Evolutionary conservation across 371 early-diverging fungal genomes (phyloP).

Genomic region (Capillidium rhysosporum): DNA sequence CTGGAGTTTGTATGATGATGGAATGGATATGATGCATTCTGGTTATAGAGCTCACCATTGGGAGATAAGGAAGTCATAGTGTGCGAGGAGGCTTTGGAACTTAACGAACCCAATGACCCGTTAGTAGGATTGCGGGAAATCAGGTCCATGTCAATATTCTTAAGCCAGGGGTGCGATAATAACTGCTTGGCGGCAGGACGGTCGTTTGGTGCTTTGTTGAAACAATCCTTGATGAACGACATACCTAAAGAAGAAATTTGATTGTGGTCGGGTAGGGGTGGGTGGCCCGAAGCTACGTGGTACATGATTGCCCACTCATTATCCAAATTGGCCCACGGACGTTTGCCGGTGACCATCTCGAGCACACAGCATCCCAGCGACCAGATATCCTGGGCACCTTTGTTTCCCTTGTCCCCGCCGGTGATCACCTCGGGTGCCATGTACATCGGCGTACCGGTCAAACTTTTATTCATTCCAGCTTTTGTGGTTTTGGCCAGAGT

Average conservation of each 20-base stretch:
- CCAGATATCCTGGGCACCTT: conserved; percentile 87
- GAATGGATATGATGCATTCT: too few species aligned
- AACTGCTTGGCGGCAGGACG: conserved; percentile 62
- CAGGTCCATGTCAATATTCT: conserved; percentile 11
- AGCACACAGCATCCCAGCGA: conserved; percentile 83
- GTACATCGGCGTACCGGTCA: conserved; percentile 92
- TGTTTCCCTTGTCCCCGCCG: conserved; percentile 47
- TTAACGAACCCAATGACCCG: not conserved
- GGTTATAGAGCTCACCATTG: too few species aligned
- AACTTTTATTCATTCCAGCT: conserved; percentile 26
- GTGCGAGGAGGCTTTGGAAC: not conserved
- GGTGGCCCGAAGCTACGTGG: conserved; percentile 51
- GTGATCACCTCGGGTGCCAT: conserved; percentile 93
- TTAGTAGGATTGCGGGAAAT: not conserved
- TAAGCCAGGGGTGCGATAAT: conserved; percentile 54
- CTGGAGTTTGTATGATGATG: too few species aligned
- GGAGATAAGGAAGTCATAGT: not conserved
- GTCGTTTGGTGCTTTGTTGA: conserved; percentile 43
- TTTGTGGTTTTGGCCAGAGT: conserved; percentile 40
- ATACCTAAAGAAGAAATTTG: conserved; percentile 40
- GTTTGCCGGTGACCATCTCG: conserved; percentile 83
- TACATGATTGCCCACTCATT: conserved; percentile 90
- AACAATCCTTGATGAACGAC: conserved; percentile 59
- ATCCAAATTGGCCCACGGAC: conserved; percentile 83
- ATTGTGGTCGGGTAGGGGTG: conserved; percentile 42